Evolutionary conservation across 306 rosid species (phyloP), one percentile per base, ranked within the genome.

Genomic region (Dalbergia oliveri): DNA sequence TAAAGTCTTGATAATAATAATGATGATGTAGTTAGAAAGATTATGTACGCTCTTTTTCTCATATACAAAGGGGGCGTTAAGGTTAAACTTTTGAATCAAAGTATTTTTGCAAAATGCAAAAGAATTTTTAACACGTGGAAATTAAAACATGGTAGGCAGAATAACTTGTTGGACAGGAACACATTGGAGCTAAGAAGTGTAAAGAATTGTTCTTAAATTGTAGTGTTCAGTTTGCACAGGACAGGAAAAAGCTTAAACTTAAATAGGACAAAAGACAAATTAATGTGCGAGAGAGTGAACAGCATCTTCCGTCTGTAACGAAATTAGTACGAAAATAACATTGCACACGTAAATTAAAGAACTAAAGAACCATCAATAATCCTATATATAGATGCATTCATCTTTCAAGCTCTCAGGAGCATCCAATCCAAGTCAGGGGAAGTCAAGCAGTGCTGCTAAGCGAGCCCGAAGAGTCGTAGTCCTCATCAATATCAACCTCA

Each of bases 291-390:
- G 53, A 47, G 53, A 10, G 53, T 11, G 53, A 18, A 31, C 2
- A 1, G 64, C 31, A 14, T 62, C 33, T 61, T 26, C 31, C 19
- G 11, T 21, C 15, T 23, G 37, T 62, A 31, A 33, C 68, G 13
- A 34, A 35, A 64, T 35, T 26, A 26, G 31, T 26, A 8, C 10
- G 6, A 14, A 11, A 64, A 5, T 64, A 35, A 35, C 26, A 35
- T n/a, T 34, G 19, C 49, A 35, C 49, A 64, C 11, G 69, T n/a
- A n/a, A n/a, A n/a, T 34, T 64, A 64, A 64, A 64, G 69, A 35
- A 64, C 43, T n/a, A 64, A 59, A 21, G 14, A 19, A 59, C 23
- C 64, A 21, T 8, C 37, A 35, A 31, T 34, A 31, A 12, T 62
- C 9, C 67, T 64, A 14, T 6, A 64, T 34, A 64, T 64, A 35